Conservation (phyloP, 1,139 yeast species). For the Lodderomyces margitis region DNA sequence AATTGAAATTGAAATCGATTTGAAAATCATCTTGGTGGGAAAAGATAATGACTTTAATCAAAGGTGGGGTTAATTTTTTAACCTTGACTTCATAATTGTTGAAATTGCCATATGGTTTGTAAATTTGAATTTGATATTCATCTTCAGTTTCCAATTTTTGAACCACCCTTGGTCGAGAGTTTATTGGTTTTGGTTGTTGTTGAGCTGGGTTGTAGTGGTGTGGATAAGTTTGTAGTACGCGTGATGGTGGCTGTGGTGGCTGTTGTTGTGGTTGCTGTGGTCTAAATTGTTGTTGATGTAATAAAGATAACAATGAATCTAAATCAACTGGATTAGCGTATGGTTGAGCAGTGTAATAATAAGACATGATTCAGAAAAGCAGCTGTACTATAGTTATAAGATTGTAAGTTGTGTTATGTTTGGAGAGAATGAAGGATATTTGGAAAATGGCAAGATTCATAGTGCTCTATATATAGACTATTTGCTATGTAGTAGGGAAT, state of each 20-base stretch:
- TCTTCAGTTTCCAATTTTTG: slow-evolving; percentile 40
- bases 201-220: background rate
- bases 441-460: background rate
- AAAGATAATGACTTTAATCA: slow-evolving; percentile 30
- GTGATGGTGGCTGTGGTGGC: slow-evolving; percentile 9
- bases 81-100: slow-evolving; percentile 40
- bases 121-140: slow-evolving; percentile 38
- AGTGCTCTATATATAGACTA: background rate
- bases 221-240: background rate
- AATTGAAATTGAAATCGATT: slow-evolving; percentile 32
- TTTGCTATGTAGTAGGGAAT: background rate
- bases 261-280: slow-evolving; percentile 3
- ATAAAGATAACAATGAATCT: slow-evolving; percentile 13
- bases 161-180: slow-evolving; percentile 30
- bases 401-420: background rate
- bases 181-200: slow-evolving; percentile 10
- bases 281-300: slow-evolving; percentile 11
- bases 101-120: slow-evolving; percentile 36
- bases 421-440: background rate
- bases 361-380: background rate
- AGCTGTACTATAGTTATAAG: background rate
- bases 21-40: slow-evolving; percentile 32
- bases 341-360: slow-evolving; percentile 3
- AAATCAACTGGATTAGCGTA: slow-evolving; percentile 8
- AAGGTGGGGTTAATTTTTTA: slow-evolving; percentile 21